Conservation (phyloP, 1,139 yeast genomes). For the Scheffersomyces illinoinensis region DNA sequence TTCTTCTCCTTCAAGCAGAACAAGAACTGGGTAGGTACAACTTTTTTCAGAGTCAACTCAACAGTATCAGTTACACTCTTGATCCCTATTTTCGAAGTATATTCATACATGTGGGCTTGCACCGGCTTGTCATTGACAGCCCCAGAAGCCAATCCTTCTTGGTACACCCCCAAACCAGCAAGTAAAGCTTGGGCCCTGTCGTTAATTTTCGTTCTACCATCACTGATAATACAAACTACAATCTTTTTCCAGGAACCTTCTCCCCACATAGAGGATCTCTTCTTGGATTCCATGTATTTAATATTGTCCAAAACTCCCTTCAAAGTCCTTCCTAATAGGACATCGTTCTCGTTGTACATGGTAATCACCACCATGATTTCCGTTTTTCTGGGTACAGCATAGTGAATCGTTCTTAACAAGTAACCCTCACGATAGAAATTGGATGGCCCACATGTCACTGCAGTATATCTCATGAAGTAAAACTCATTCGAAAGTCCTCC, state of each 20-base stretch:
- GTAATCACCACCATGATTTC: constrained; percentile 50
- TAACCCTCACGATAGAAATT: constrained; percentile 48
- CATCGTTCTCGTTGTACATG: constrained; percentile 52
- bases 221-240: constrained; percentile 50
- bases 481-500: constrained; percentile 49
- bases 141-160: constrained; percentile 50
- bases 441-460: constrained; percentile 54
- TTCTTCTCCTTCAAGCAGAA: constrained; percentile 49
- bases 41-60: constrained; percentile 48
- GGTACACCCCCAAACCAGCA: constrained; percentile 51
- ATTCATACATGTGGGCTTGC: constrained; percentile 49
- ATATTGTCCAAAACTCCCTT: constrained; percentile 51
- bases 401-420: constrained; percentile 48
- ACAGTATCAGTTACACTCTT: constrained; percentile 48
- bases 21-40: constrained; percentile 49
- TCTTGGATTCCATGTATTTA: constrained; percentile 47
- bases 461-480: constrained; percentile 51
- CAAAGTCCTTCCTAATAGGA: constrained; percentile 45
- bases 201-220: constrained; percentile 50
- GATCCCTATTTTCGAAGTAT: constrained; percentile 51
- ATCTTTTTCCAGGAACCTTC: constrained; percentile 52
- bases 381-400: constrained; percentile 46
- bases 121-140: constrained; percentile 48
- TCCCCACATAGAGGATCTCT: constrained; percentile 47
- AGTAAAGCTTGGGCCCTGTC: constrained; percentile 50